Evolutionary conservation across 305 asterid species (phyloP), one percentile per base, ranked within the genome.

Genomic region (Rubia occidens): DNA sequence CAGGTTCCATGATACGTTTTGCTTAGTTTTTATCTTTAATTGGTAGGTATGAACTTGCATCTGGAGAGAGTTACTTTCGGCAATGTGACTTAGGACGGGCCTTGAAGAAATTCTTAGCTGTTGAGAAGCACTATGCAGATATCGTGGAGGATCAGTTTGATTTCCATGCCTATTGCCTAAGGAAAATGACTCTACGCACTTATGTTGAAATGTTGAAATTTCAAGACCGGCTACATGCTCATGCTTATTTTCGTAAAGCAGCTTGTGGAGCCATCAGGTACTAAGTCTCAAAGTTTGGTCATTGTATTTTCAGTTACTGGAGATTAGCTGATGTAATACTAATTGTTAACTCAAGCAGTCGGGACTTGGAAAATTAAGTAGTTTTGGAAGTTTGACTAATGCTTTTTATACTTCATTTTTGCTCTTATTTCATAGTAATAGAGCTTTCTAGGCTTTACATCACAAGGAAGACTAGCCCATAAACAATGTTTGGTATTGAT

Each of bases 61-160:
- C 97, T 65, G 98, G 98, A 65, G 96, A 89, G 83, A 94, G 98
- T 75, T 90, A 87, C 82, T 82, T 89, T 69, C 95, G 96, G 71
- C 96, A 87, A 80, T 85, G 87, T 29, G 97, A 94, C 75, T 88
- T 94, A 67, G 98, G 98, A 68, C 92, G 90, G 71, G 97, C 96
- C 74, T 85, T 94, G 87, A 94, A 94, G 92, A 90, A 89, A 80
- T 94, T 88, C 80, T 82, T 94, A 81, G 92, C 96, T 69, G 97
- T 90, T 76, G 98, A 94, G 75, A 94, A 94, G 80, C 99, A 95
- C 80, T 91, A 91, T 76, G 90, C 96, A 47, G 99, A 95, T 80
- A 89, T 95, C 56, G 88, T 95, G 0, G 99, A 95, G 78, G 99
- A 95, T 81, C 99, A 95, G 73, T 95, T 95, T 82, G 99, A 95